These are phyloP conservation scores for Cordyceps fumosorosea DNA, from an alignment of 2,329 filamentous ascomycete genomes.

Conservation along the genomic window DNA sequence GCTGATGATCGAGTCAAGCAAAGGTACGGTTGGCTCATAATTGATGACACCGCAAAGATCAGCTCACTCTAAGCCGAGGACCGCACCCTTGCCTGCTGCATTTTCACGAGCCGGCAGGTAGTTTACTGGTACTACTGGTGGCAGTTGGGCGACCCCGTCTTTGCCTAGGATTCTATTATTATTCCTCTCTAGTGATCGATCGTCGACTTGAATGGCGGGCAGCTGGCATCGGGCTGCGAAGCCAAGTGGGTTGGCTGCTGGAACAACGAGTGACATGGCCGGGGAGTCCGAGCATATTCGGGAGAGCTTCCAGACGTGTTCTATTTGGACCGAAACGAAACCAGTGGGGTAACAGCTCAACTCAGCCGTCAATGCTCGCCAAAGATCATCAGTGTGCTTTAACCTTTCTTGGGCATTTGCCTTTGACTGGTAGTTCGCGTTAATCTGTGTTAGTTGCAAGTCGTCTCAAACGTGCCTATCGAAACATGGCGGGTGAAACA, in stretches of 20 bases:
- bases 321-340: not conserved
- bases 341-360: not conserved
- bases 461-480: not conserved
- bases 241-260: no score
- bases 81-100: not conserved
- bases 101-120: no score
- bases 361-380: not conserved
- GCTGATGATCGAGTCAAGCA: slow-evolving; percentile 4
- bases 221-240: not conserved
- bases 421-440: no score
- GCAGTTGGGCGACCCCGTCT: no score
- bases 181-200: not conserved
- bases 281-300: not conserved
- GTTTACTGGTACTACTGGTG: no score
- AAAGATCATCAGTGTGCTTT: no score
- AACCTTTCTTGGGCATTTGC: no score
- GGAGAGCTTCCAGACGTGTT: slow-evolving; percentile 5
- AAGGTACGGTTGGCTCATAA: not conserved
- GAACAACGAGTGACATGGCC: no score
- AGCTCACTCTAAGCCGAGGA: not conserved
- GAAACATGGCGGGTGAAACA: not conserved
- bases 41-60: not conserved
- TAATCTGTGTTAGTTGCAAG: no score
- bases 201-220: not conserved
- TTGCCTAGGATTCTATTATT: not conserved